A percentile compares a stretch with the other conserved stretches of the same genome.
phyloP scores from a whole-genome alignment of 176 grass and related monocot genomes.

The Aegilops sharonensis region DNA sequence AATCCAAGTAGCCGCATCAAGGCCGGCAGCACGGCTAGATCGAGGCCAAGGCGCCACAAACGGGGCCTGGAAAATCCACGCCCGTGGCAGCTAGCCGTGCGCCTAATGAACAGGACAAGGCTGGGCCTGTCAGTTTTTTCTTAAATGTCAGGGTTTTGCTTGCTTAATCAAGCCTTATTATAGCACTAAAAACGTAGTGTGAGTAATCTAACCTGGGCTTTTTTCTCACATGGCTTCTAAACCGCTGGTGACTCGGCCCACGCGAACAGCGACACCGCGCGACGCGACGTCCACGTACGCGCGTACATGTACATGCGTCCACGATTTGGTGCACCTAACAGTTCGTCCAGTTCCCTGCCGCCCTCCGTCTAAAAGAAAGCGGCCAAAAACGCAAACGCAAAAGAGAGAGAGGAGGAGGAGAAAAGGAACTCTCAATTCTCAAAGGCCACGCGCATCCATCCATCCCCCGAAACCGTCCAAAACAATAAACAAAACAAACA shows the following conservation, averaged over 20 bases:
- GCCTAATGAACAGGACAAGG: background rate
- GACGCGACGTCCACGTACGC: no score
- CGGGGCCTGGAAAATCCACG: background rate
- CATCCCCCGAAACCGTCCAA: background rate
- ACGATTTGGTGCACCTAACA: slow-evolving; percentile 34
- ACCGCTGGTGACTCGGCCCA: no score
- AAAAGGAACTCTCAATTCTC: background rate
- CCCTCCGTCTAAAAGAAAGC: background rate
- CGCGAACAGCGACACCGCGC: no score
- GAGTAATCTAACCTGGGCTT: no score
- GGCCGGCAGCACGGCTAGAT: background rate
- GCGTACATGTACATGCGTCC: background rate
- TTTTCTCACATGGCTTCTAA: no score
- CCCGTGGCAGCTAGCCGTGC: background rate
- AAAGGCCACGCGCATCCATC: slow-evolving; percentile 28
- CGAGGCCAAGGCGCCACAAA: background rate
- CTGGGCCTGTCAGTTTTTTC: background rate
- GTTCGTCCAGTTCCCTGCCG: background rate
- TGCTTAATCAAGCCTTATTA: background rate
- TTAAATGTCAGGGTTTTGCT: background rate
- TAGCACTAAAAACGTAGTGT: background rate
- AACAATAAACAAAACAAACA: slow-evolving; percentile 11
- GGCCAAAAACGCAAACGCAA: background rate
- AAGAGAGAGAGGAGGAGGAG: background rate
- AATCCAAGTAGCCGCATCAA: slow-evolving; percentile 22